Evolutionary conservation across 345 rosid genomes (phyloP).

Genomic region (Ailanthus altissimus): DNA sequence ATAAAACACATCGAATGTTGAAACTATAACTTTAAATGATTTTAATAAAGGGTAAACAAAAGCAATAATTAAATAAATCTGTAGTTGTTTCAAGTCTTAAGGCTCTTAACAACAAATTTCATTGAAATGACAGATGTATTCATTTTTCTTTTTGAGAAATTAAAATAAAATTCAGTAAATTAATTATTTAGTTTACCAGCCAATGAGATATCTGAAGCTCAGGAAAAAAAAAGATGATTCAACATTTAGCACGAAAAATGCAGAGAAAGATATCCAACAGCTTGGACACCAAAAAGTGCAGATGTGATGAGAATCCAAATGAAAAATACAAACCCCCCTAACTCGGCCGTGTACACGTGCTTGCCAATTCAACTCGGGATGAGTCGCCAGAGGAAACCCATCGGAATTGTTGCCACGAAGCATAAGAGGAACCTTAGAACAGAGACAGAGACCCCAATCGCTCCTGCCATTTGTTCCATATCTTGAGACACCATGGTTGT

Average conservation of each 20-base stretch:
- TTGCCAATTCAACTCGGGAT: conserved; percentile 61
- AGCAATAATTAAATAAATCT: too few species aligned
- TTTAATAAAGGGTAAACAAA: too few species aligned
- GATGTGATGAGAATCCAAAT: conserved; percentile 86
- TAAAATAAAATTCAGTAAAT: too few species aligned
- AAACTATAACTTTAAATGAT: too few species aligned
- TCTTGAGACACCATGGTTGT: conserved; percentile 54
- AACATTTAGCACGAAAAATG: conserved; percentile 62
- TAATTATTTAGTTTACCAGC: too few species aligned
- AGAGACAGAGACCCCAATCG: conserved; percentile 86
- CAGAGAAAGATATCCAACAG: conserved; percentile 76
- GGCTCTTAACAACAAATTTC: too few species aligned
- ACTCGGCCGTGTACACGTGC: conserved; percentile 63
- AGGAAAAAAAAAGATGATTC: conserved; percentile 67
- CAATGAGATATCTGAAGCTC: conserved; percentile 90
- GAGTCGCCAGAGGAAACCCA: conserved; percentile 61
- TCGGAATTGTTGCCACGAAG: conserved; percentile 83
- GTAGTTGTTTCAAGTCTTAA: too few species aligned
- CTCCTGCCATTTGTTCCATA: conserved; percentile 64
- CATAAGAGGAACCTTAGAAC: conserved; percentile 86
- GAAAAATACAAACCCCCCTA: conserved; percentile 76
- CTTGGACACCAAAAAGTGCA: conserved; percentile 90
- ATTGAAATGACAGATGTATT: too few species aligned
- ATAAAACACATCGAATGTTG: too few species aligned
- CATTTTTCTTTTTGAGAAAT: too few species aligned